Conservation (phyloP, 2,329 filamentous ascomycete genomes). For the Elsinoe arachidis region DNA sequence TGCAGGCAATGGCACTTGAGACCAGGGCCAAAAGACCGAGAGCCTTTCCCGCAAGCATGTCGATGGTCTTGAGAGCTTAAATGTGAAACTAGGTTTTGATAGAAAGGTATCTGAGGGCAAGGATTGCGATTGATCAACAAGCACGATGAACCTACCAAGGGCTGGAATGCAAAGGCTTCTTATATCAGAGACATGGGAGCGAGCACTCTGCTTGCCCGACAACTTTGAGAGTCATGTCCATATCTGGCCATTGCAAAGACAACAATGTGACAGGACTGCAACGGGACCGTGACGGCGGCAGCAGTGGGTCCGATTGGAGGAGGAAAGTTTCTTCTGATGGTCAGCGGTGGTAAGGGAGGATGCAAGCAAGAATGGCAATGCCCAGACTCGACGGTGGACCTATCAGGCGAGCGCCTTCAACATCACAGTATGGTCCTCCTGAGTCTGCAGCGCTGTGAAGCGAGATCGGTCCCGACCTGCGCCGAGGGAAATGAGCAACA, state of each 20-base stretch:
- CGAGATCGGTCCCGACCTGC: not conserved
- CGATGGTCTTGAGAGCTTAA: not conserved
- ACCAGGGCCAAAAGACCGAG: constrained; percentile 21
- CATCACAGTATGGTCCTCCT: not conserved
- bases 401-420: not conserved
- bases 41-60: constrained; percentile 10
- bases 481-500: not conserved
- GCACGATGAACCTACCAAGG: not conserved
- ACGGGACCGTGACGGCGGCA: not conserved
- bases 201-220: not conserved
- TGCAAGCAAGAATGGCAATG: not conserved
- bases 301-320: constrained; percentile 8
- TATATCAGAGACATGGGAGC: not conserved
- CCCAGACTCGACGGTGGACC: not conserved
- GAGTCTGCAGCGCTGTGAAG: not conserved
- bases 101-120: not conserved
- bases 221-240: not conserved
- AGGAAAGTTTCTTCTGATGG: not conserved
- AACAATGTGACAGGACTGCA: not conserved
- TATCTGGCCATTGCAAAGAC: not conserved
- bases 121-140: constrained; percentile 2
- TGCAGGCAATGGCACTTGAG: constrained; percentile 17
- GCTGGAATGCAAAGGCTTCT: not conserved
- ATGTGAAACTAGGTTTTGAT: not conserved
- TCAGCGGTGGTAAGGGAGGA: not conserved